Conservation (phyloP, 352 stramenopile genomes). For the Phytophthora melonis region DNA sequence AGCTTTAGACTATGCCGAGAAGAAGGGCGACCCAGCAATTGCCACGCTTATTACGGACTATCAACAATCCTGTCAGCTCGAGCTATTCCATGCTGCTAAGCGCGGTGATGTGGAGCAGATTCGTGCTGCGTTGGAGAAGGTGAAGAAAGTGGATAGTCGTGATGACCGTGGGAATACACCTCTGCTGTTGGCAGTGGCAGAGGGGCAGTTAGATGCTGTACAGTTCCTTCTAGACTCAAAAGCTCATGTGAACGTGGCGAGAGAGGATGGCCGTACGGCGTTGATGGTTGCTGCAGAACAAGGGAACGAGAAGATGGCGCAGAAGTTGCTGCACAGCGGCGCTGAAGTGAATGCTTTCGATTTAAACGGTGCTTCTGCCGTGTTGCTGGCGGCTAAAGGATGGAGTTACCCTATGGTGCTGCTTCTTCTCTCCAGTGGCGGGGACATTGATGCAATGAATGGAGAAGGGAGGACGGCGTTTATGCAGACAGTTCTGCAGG, state of each 20-base stretch:
- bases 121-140: not conserved
- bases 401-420: not conserved
- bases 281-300: conserved; percentile 3
- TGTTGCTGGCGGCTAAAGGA: not conserved
- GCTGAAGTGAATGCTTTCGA: not conserved
- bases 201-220: not conserved
- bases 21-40: not conserved
- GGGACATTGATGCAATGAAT: not conserved
- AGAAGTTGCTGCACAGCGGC: not conserved
- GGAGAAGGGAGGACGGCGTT: not conserved
- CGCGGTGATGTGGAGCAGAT: not conserved
- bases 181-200: not conserved
- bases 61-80: not conserved
- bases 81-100: not conserved
- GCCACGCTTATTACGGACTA: not conserved
- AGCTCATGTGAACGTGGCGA: not conserved
- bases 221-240: not conserved
- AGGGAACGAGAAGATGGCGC: not conserved
- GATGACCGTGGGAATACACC: not conserved
- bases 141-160: not conserved
- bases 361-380: not conserved
- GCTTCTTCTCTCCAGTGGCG: not conserved
- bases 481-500: not conserved
- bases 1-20: not conserved
- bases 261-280: not conserved